Evolutionary conservation across 176 grass and related monocot genomes (phyloP), one percentile per base, ranked within the genome.

Genomic region (Eleusine coracana): DNA sequence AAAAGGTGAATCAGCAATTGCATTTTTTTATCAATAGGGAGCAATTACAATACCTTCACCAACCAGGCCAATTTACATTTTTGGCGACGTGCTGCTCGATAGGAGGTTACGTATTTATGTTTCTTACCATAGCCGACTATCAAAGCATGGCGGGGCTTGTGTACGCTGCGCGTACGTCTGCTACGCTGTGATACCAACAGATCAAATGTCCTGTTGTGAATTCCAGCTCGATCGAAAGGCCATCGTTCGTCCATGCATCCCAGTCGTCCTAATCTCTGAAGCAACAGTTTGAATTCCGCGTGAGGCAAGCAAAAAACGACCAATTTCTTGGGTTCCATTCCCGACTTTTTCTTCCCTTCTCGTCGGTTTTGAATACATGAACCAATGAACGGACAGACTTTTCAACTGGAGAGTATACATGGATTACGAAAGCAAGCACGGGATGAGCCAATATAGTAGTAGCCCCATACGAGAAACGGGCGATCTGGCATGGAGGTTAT

Each of bases 151-250:
- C 31, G 31, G 31, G 31, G 31, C 31, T 34, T 34, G 31, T 34
- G 62, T 45, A 31, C 74, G 56, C 27, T 64, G 66, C 28, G 82
- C 39, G 44, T 46, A 76, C 38, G 82, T 29, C 49, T 76, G 50
- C 37, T 21, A 70, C 18, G 31, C 50, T 4, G 73, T 84, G 73
- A 52, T 23, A 49, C 81, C 70, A 41, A 74, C 59, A 66, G 70
- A 15, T 52, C 27, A n/a, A 83, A 40, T 54, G 59, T 70, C 74
- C 10, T 77, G 18, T 65, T 65, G 75, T 60, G 59, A 21, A 4
- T 13, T 46, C 41, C 23, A 23, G 36, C 48, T 40, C 1, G 52
- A 40, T 64, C 70, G 14, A 13, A 1, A 21, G 28, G 13, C 42
- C 59, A 3, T 3, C 28, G 61, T 40, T 64, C 56, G 2, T 64